Evolutionary conservation across 805 yeast species (phyloP), one percentile per base, ranked within the genome.

Genomic region (Saccharomycopsis vini): DNA sequence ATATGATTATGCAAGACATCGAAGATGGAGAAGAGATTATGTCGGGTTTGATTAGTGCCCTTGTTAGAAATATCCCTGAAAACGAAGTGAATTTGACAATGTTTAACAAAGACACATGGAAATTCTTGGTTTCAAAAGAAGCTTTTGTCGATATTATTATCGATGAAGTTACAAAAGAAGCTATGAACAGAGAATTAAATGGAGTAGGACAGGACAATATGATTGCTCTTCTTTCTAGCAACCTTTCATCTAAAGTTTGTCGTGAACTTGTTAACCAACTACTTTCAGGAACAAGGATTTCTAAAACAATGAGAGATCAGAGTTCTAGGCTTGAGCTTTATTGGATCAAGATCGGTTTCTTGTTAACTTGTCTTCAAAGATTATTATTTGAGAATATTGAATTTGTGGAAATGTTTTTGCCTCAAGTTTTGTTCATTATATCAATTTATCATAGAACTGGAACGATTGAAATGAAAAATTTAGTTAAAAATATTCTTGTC

Each of bases 81-180:
- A 73, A 75, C 39, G 62, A 67, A 7, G 62, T 64, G 0, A 69
- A 72, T 20, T 66, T 79, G 22, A 66, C 78, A 13, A 64, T 73
- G 1, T 72, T 84, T 51, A 69, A 77, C 41, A 70, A 75, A 32
- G 69, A 72, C 41, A 63, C 85, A 15, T 87, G 95, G 95, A 71
- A 75, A 31, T 69, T 72, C 40, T 55, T 87, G 13, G 30, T 41
- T 19, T 12, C 13, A 19, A 54, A 71, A 2, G 88, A 83, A 44
- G 77, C 78, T 36, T 65, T 75, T 31, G 59, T 86, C 10, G 67
- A 71, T 2, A 60, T 76, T 3, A 64, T 86, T 21, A 69, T 85
- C 9, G 88, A 83, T 49, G 95, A 86, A 54, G 74, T 83, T 18
- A 74, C 84, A 4, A 73, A 79, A 2, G 79, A 78, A 50, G 81